phyloP scores from a whole-genome alignment of 148 eudicot genomes.

The Amaranthus cruentus region DNA sequence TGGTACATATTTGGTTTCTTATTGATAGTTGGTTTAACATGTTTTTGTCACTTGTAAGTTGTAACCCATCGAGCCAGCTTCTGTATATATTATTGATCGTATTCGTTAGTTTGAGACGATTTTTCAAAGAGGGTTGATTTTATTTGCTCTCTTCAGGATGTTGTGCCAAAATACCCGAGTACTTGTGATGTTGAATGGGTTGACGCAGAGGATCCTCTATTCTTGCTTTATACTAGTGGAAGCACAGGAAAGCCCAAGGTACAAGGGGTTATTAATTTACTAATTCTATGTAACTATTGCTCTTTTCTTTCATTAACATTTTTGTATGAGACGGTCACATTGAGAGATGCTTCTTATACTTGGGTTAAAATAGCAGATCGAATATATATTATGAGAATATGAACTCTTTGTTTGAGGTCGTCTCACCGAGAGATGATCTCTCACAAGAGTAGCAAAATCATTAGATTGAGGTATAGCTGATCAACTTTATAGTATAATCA shows the following conservation, averaged over 20 bases:
- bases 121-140: not conserved
- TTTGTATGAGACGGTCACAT: no score
- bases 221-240: constrained; percentile 94
- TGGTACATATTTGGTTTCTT: constrained; percentile 14
- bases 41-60: not conserved
- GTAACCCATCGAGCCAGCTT: not conserved
- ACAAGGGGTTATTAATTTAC: constrained; percentile 16
- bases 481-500: not conserved
- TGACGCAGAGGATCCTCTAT: constrained; percentile 93
- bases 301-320: not conserved
- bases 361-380: no score
- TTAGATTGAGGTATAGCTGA: not conserved
- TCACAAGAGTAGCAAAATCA: no score
- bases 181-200: constrained; percentile 92
- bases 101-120: not conserved
- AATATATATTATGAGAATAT: no score
- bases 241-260: constrained; percentile 99
- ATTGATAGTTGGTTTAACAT: not conserved
- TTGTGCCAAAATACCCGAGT: constrained; percentile 65
- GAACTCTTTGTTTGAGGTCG: no score
- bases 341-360: no score
- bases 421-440: no score
- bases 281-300: constrained; percentile 2
- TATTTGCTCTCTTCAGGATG: constrained; percentile 52
- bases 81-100: not conserved